Base-by-base conservation (phyloP, 768 basidiomycete species). In the Tremella yokohamensis region DNA sequence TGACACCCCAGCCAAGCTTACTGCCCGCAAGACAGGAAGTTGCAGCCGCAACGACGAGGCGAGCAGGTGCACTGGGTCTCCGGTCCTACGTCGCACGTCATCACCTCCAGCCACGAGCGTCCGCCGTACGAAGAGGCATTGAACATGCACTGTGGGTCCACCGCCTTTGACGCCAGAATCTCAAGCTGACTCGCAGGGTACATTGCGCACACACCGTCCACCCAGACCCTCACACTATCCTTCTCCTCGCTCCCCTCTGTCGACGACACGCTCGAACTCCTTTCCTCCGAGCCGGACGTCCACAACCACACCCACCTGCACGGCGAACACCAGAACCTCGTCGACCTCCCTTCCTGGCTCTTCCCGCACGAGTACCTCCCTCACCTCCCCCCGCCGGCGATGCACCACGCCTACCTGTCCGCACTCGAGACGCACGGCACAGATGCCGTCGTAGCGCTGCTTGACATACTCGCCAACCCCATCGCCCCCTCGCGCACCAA, bases 121-220 rank as follows among this genome's bases (percentile, higher is more conserved):
- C 48, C 25, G 57, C 52, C 24, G 26, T 45, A n/a, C 40, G 45
- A 42, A 37, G 54, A 26, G 56, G 42, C n/a, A 15, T 15, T 16
- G 6, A n/a, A n/a, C n/a, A 45, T 45, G n/a, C n/a, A 22, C 42
- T 45, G 42, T 45, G 42, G 15, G 42, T 45, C 29, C 29, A 11
- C 11, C 22, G 42, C 22, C 4, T 4, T 16, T 45, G n/a, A 4
- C 15, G 6, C 22, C 39, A 11, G n/a, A n/a, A 15, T 6, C 15
- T 16, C 7, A 54, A 25, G 57, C 51, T 19, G 49, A 54, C 25
- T 56, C 57, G 22, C 39, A 71, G 69, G 71, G 71, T 69, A 68
- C 61, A 73, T 73, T 38, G 63, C 69, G 1, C 69, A 73, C 52
- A 68, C 62, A 8, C 68, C 71, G 15, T 61, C 69, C 13, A 66